Evolutionary conservation across 2,329 filamentous ascomycete genomes (phyloP).

Genomic region (Pseudogymnoascus sp.): DNA sequence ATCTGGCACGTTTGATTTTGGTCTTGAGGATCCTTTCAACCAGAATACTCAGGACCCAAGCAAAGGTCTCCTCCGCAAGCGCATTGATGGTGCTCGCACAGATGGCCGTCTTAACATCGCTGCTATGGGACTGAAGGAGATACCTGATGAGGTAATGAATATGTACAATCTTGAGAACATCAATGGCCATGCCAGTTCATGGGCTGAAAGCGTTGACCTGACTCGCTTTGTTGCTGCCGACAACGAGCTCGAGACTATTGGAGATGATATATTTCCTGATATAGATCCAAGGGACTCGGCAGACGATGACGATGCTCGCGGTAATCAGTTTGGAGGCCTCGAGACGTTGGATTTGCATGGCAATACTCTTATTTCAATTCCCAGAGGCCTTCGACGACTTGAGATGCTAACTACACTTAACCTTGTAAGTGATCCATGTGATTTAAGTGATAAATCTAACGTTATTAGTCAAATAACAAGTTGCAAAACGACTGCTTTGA

Average conservation of each 20-base stretch:
- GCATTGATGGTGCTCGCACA: slow-evolving; percentile 64
- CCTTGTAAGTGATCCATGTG: slow-evolving; percentile 47
- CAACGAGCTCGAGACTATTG: slow-evolving; percentile 73
- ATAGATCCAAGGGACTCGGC: slow-evolving; percentile 48
- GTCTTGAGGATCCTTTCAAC: slow-evolving; percentile 64
- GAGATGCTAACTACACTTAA: slow-evolving; percentile 74
- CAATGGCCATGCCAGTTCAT: slow-evolving; percentile 58
- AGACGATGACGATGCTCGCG: slow-evolving; percentile 59
- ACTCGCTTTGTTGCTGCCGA: slow-evolving; percentile 80
- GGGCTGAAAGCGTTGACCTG: slow-evolving; percentile 89
- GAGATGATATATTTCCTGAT: slow-evolving; percentile 75
- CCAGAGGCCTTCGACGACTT: slow-evolving; percentile 68
- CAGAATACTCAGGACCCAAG: slow-evolving; percentile 51
- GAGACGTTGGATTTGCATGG: slow-evolving; percentile 81
- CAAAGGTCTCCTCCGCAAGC: slow-evolving; percentile 64
- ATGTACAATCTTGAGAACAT: slow-evolving; percentile 81
- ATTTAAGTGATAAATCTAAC: neutral
- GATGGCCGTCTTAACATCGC: slow-evolving; percentile 85
- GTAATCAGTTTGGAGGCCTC: slow-evolving; percentile 73
- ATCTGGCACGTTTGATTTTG: slow-evolving; percentile 52
- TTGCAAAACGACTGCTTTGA: slow-evolving; percentile 67
- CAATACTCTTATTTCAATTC: slow-evolving; percentile 67
- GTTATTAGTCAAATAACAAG: slow-evolving; percentile 67
- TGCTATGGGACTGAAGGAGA: slow-evolving; percentile 69
- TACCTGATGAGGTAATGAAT: slow-evolving; percentile 74